These are phyloP conservation scores for Acmispon strigosus DNA, from an alignment of 306 rosid genomes.

Conservation along the genomic window DNA sequence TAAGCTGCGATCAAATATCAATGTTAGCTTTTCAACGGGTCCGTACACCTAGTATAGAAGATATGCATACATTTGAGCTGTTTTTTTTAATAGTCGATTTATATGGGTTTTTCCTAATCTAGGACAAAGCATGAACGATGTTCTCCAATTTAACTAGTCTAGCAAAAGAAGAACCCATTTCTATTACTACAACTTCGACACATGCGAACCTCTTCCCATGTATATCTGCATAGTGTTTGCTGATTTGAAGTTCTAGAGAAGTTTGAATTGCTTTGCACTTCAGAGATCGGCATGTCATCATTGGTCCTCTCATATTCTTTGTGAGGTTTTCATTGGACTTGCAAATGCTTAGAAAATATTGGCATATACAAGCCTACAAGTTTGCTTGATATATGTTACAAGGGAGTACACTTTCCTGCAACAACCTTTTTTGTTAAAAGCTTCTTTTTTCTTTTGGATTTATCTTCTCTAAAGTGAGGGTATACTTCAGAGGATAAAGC, in stretches of 20 bases:
- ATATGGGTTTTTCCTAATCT: neutral
- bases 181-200: neutral
- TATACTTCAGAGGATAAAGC: too few relatives aligned
- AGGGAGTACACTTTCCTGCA: too few relatives aligned
- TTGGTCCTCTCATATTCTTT: neutral
- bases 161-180: neutral
- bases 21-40: neutral
- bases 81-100: neutral
- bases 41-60: neutral
- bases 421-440: too few relatives aligned
- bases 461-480: too few relatives aligned
- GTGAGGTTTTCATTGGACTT: neutral
- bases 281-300: neutral
- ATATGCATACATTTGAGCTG: neutral
- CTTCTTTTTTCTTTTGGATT: too few relatives aligned
- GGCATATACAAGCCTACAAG: too few relatives aligned
- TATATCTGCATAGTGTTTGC: constrained; percentile 5
- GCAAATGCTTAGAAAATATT: neutral
- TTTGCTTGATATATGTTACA: too few relatives aligned
- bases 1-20: neutral
- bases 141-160: neutral
- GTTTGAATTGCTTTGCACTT: neutral
- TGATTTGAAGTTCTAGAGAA: neutral
- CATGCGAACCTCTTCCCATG: neutral
- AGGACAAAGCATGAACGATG: neutral